phyloP scores from a whole-genome alignment of 176 grass and related monocot species.

The bread wheat (Triticum aestivum) region DNA sequence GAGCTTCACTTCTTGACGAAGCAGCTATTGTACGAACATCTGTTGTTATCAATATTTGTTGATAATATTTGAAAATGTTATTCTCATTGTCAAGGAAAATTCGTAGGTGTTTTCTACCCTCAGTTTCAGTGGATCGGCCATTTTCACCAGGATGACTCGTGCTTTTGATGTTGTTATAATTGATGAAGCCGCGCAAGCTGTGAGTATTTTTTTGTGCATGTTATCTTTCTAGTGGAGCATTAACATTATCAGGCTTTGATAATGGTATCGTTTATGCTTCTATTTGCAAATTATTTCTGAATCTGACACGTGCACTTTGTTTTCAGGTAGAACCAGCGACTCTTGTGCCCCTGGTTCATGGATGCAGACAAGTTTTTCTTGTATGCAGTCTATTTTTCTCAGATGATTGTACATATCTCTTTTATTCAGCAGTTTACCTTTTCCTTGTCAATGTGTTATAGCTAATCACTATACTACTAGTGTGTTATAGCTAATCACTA shows the following conservation, averaged over 20 bases:
- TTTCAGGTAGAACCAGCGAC: constrained; percentile 89
- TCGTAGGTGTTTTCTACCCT: constrained; percentile 95
- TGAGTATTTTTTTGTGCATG: constrained; percentile 42
- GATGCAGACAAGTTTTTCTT: constrained; percentile 97
- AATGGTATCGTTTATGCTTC: constrained; percentile 10
- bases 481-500: constrained; percentile 12
- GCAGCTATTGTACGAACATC: constrained; percentile 71
- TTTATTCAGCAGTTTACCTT: neutral
- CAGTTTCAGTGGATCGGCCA: constrained; percentile 86
- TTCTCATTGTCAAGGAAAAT: constrained; percentile 31
- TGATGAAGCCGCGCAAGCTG: constrained; percentile 99
- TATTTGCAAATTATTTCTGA: constrained; percentile 34
- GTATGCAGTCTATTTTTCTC: constrained; percentile 44
- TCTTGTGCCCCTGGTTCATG: constrained; percentile 81
- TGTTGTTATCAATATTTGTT: constrained; percentile 13
- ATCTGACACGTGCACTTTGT: constrained; percentile 22
- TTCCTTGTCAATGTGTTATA: constrained; percentile 1
- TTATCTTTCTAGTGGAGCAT: neutral
- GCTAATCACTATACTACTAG: constrained; percentile 4
- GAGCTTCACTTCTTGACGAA: constrained; percentile 85
- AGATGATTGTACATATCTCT: constrained; percentile 15
- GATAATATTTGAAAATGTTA: constrained; percentile 17
- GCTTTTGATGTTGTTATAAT: constrained; percentile 97
- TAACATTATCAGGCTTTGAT: constrained; percentile 1
- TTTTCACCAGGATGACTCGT: constrained; percentile 82